Percentiles rank a stretch among this genome's conserved stretches.
Conservation (phyloP, 108 stramenopile genomes). For the Cyclostephanos invisitatus region DNA sequence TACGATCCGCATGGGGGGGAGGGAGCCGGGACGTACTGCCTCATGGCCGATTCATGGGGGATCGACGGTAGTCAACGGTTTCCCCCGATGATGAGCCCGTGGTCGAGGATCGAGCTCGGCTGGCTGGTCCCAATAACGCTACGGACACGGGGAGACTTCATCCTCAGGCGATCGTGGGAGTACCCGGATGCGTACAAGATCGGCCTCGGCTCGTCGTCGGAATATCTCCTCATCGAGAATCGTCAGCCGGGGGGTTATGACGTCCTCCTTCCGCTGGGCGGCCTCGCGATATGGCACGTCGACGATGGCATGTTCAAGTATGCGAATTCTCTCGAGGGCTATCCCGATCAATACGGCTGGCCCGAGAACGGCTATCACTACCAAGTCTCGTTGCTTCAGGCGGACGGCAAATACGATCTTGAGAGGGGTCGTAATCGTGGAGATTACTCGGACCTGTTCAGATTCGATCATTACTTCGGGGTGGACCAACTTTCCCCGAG, state of each 20-base stretch:
- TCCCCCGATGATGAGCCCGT: slow-evolving; percentile 55
- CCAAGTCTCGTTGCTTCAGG: slow-evolving; percentile 58
- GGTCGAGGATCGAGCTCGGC: slow-evolving; percentile 54
- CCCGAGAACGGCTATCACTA: slow-evolving; percentile 62
- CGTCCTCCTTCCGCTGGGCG: slow-evolving; percentile 48
- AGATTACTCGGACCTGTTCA: slow-evolving; percentile 50
- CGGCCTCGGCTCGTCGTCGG: slow-evolving; percentile 42
- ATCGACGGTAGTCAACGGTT: slow-evolving; percentile 37
- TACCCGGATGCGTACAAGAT: slow-evolving; percentile 54
- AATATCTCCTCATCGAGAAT: slow-evolving; percentile 81
- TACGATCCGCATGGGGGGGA: slow-evolving; percentile 43
- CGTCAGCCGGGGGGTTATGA: slow-evolving; percentile 66
- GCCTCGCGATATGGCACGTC: slow-evolving; percentile 69
- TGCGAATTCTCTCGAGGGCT: slow-evolving; percentile 40
- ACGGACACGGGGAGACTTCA: slow-evolving; percentile 48
- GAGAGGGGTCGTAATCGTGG: slow-evolving; percentile 57
- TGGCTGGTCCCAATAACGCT: slow-evolving; percentile 56
- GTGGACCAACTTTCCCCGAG: slow-evolving; percentile 43
- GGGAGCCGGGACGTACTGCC: slow-evolving; percentile 35
- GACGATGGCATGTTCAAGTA: slow-evolving; percentile 44
- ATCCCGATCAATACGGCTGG: slow-evolving; percentile 56
- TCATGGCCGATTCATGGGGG: slow-evolving; percentile 49
- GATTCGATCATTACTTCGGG: slow-evolving; percentile 31
- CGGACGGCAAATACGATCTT: slow-evolving; percentile 62
- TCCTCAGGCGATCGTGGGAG: slow-evolving; percentile 42